phyloP scores from a whole-genome alignment of 805 yeast species.

The Wickerhamiella spandovensis region DNA sequence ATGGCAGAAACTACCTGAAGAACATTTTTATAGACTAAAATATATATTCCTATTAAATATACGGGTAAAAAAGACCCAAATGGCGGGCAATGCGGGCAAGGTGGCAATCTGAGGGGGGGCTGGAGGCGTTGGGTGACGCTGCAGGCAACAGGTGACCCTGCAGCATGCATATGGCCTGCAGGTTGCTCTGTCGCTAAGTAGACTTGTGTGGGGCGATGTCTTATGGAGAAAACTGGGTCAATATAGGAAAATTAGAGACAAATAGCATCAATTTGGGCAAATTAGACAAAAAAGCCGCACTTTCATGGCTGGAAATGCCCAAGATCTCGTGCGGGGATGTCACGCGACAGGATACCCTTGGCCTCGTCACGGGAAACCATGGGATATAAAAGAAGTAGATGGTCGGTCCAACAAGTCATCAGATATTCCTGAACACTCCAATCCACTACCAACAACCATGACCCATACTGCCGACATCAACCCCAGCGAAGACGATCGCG shows the following conservation, averaged over 20 bases:
- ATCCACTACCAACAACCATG: neutral
- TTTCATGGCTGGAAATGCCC: neutral
- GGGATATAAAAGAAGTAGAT: neutral
- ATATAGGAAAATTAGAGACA: neutral
- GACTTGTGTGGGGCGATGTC: neutral
- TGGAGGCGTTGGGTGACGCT: neutral
- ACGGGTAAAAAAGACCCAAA: too few relatives aligned
- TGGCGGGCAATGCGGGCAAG: too few relatives aligned
- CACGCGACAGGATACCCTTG: neutral
- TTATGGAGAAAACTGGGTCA: neutral
- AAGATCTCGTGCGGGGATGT: neutral
- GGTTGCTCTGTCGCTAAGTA: neutral
- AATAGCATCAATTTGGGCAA: neutral
- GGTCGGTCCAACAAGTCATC: neutral
- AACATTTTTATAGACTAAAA: too few relatives aligned
- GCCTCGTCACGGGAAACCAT: neutral
- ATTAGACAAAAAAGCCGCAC: neutral
- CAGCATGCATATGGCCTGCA: neutral
- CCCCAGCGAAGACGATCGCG: conserved; percentile 18
- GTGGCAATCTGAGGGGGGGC: neutral
- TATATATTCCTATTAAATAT: too few relatives aligned
- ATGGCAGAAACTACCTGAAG: too few relatives aligned
- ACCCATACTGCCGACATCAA: conserved; percentile 17
- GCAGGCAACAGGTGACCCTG: neutral
- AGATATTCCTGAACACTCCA: neutral